A percentile compares a stretch with the other conserved stretches of the same genome.
Evolutionary conservation across 2,329 filamentous ascomycete species (phyloP).

Genomic region (Tolypocladium tundrense): DNA sequence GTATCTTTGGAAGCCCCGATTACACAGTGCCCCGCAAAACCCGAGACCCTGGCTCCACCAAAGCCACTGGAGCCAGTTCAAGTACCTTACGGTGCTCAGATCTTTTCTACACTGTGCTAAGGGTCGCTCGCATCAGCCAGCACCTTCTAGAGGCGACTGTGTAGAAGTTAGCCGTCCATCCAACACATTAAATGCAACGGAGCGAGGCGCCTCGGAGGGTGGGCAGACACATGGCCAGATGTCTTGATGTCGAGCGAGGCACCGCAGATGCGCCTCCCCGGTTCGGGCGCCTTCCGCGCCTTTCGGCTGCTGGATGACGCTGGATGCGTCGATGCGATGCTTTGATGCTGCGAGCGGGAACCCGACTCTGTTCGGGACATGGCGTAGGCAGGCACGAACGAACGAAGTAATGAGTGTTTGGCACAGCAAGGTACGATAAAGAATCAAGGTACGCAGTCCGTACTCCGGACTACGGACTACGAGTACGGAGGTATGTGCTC

Average conservation of each 20-base stretch:
- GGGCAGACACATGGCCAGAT: background rate
- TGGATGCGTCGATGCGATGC: background rate
- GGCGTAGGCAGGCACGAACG: no score
- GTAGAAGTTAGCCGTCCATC: background rate
- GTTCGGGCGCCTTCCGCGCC: background rate
- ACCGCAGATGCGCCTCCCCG: background rate
- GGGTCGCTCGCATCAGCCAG: background rate
- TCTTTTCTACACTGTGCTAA: background rate
- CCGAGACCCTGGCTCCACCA: constrained; percentile 1
- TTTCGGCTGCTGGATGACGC: background rate
- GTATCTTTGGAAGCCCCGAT: background rate
- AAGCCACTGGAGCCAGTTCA: background rate
- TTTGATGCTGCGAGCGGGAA: background rate
- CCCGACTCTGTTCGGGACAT: background rate
- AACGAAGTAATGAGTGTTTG: no score
- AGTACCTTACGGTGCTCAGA: background rate
- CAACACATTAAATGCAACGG: background rate
- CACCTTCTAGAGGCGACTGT: background rate
- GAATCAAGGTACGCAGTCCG: no score
- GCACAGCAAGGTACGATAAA: background rate
- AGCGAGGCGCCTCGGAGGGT: background rate
- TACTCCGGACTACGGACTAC: no score
- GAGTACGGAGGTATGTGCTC: no score
- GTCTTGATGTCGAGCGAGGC: background rate
- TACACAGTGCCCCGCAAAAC: constrained; percentile 1